Evolutionary conservation across 306 rosid genomes (phyloP).

Genomic region (Urtica urens): DNA sequence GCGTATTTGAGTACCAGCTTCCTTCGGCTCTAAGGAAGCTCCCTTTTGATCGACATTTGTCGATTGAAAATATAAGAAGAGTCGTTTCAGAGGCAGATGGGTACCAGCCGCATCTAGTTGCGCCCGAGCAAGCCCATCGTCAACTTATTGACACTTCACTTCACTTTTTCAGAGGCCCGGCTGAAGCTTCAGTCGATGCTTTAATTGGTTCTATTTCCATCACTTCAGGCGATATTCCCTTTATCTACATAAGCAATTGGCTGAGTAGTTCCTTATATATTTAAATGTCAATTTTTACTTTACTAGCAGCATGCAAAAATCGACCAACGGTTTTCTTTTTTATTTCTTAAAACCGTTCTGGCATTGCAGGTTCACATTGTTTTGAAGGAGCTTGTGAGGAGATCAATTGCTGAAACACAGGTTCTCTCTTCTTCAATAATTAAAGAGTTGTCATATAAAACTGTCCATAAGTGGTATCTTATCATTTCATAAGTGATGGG

Average conservation of each 20-base stretch:
- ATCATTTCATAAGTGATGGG: too few species aligned
- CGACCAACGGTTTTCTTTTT: background rate
- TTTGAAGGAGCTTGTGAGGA: slow-evolving; percentile 38
- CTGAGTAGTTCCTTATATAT: too few species aligned
- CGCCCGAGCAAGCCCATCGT: slow-evolving; percentile 47
- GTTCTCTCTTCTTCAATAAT: slow-evolving; percentile 17
- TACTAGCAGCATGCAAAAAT: background rate
- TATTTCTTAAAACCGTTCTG: slow-evolving; percentile 5
- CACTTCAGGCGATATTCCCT: too few species aligned
- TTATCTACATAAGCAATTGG: too few species aligned
- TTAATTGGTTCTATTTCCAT: slow-evolving; percentile 16
- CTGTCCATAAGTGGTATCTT: too few species aligned
- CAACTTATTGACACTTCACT: slow-evolving; percentile 42
- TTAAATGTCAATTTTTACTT: too few species aligned
- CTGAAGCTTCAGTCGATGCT: slow-evolving; percentile 44
- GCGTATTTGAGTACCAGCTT: slow-evolving; percentile 40
- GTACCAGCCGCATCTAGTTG: slow-evolving; percentile 50
- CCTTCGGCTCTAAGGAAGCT: slow-evolving; percentile 42
- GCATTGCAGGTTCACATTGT: slow-evolving; percentile 35
- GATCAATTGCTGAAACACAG: slow-evolving; percentile 39
- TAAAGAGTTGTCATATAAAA: too few species aligned
- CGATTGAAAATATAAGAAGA: slow-evolving; percentile 34
- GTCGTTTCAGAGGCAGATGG: slow-evolving; percentile 45
- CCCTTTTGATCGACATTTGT: slow-evolving; percentile 39
- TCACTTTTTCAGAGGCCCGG: slow-evolving; percentile 37